Conservation (phyloP, 768 basidiomycete species). For the Pleurotus tuoliensis region DNA sequence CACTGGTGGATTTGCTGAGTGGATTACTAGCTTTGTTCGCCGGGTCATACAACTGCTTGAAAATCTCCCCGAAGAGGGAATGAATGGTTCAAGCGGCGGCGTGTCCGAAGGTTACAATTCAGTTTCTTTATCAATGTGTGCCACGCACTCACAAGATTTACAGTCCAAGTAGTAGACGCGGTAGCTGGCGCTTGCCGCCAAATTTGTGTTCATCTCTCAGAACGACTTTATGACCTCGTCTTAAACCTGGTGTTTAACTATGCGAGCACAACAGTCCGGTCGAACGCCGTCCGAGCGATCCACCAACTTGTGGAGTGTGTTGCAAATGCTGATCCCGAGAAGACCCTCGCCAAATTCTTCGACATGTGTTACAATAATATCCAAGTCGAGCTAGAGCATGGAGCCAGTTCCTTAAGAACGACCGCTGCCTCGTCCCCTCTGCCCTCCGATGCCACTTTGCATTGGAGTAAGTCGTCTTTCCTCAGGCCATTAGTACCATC, state of each 20-base stretch:
- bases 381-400: slow-evolving; percentile 73
- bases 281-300: slow-evolving; percentile 84
- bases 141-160: slow-evolving; percentile 3
- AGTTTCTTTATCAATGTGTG: background rate
- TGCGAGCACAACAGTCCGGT: slow-evolving; percentile 72
- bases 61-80: slow-evolving; percentile 81
- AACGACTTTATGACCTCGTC: slow-evolving; percentile 72
- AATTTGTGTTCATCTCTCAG: slow-evolving; percentile 73
- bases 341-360: slow-evolving; percentile 77
- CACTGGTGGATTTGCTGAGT: slow-evolving; percentile 73
- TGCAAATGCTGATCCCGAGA: slow-evolving; percentile 72
- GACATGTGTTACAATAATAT: slow-evolving; percentile 72
- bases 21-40: slow-evolving; percentile 79
- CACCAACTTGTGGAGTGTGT: slow-evolving; percentile 85
- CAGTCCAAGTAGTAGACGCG: slow-evolving; percentile 74
- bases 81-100: slow-evolving; percentile 57
- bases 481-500: slow-evolving; percentile 2
- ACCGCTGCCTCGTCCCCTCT: slow-evolving; percentile 67
- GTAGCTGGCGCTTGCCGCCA: slow-evolving; percentile 73
- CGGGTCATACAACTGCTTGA: slow-evolving; percentile 78
- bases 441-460: slow-evolving; percentile 80
- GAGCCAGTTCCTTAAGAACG: slow-evolving; percentile 71
- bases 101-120: slow-evolving; percentile 52
- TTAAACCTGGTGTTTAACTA: slow-evolving; percentile 84
- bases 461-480: slow-evolving; percentile 59